Percentiles rank a stretch among this genome's conserved stretches.
Evolutionary conservation across 2,329 filamentous ascomycete genomes (phyloP).

Genomic region (Calonectria montana): DNA sequence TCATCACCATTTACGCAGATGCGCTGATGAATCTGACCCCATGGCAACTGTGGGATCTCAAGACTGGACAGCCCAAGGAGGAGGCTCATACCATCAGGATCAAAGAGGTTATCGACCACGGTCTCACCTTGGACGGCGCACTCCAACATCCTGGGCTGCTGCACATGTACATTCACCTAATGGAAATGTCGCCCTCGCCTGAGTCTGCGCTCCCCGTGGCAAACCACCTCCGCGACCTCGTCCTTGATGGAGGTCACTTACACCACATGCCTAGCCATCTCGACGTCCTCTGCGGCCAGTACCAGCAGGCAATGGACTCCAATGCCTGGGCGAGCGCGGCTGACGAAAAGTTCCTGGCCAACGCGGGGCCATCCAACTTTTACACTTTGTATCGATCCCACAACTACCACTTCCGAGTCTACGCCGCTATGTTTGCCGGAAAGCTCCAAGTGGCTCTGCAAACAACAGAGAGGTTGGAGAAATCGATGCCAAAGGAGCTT

Average conservation of each 20-base stretch:
- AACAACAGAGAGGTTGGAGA: slow-evolving; percentile 68
- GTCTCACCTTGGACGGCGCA: slow-evolving; percentile 55
- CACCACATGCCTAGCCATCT: slow-evolving; percentile 84
- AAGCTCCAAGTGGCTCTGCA: slow-evolving; percentile 71
- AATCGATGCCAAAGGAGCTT: slow-evolving; percentile 70
- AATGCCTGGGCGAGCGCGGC: slow-evolving; percentile 74
- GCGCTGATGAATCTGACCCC: slow-evolving; percentile 61
- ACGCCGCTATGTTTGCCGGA: slow-evolving; percentile 82
- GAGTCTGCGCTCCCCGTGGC: slow-evolving; percentile 71
- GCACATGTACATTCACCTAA: slow-evolving; percentile 81
- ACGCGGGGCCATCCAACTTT: slow-evolving; percentile 73
- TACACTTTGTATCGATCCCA: slow-evolving; percentile 83
- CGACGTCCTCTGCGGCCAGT: slow-evolving; percentile 76
- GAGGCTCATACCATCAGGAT: slow-evolving; percentile 44
- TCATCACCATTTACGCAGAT: slow-evolving; percentile 52
- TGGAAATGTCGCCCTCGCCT: slow-evolving; percentile 78
- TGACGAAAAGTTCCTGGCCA: slow-evolving; percentile 73
- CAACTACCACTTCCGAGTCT: slow-evolving; percentile 80
- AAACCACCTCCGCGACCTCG: slow-evolving; percentile 70
- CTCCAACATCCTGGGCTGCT: slow-evolving; percentile 77
- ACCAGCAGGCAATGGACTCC: slow-evolving; percentile 72
- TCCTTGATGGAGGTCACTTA: slow-evolving; percentile 77
- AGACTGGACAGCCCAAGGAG: slow-evolving; percentile 45
- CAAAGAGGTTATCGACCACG: slow-evolving; percentile 50
- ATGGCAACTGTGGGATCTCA: slow-evolving; percentile 58